A percentile compares a stretch with the other conserved stretches of the same genome.
Evolutionary conservation across 768 basidiomycete genomes (phyloP).

Genomic region (Pisolithus tinctorius): DNA sequence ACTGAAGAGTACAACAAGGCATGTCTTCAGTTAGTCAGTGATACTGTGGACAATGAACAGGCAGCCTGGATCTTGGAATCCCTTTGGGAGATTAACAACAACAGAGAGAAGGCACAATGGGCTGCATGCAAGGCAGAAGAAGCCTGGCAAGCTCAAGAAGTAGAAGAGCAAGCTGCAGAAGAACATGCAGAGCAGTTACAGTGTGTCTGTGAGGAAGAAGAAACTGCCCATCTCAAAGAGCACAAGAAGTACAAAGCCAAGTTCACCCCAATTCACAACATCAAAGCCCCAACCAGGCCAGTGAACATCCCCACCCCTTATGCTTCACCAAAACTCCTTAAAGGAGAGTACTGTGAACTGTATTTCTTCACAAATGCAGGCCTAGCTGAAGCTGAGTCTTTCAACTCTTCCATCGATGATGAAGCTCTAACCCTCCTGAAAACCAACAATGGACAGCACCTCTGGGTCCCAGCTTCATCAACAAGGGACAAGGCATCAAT

Average conservation of each 20-base stretch:
- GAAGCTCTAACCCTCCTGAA: no score
- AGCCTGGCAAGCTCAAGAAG: no score
- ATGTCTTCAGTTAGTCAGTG: no score
- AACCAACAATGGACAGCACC: no score
- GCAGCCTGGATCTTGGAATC: no score
- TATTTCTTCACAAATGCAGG: conserved; percentile 13
- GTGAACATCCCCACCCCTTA: background rate
- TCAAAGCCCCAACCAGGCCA: background rate
- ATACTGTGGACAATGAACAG: no score
- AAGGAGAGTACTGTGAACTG: background rate
- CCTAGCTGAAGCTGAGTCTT: background rate
- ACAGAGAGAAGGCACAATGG: no score
- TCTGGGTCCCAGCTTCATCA: background rate
- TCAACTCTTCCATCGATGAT: background rate
- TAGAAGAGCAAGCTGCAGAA: no score
- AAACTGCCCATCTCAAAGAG: background rate
- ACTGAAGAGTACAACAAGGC: no score
- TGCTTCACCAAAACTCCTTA: background rate
- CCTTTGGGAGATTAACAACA: no score
- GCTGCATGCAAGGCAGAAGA: no score
- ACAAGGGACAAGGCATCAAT: background rate
- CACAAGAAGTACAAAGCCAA: conserved; percentile 4
- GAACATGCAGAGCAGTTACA: no score
- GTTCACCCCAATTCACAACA: background rate
- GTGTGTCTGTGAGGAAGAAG: background rate